Percentiles rank a stretch among this genome's conserved stretches.
Evolutionary conservation across 164 flowering plant genomes (phyloP).

Genomic region (Aristolochia californica): DNA sequence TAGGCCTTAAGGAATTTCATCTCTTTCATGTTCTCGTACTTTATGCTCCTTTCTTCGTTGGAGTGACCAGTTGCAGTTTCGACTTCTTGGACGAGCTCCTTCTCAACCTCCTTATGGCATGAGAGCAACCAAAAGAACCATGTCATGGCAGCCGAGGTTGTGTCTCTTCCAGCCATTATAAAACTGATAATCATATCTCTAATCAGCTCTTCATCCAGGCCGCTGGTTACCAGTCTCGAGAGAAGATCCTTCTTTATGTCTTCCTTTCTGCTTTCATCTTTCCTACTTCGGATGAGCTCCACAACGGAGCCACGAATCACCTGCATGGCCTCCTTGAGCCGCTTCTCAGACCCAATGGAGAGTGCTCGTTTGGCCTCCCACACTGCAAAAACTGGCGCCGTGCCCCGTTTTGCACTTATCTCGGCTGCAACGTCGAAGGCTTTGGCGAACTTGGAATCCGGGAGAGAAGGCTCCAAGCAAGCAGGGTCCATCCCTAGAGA

Average conservation of each 20-base stretch:
- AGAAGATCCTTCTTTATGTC: constrained; percentile 26
- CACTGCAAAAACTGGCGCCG: constrained; percentile 26
- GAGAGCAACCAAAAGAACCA: constrained; percentile 44
- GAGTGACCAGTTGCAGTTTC: background rate
- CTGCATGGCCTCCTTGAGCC: constrained; percentile 28
- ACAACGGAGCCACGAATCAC: constrained; percentile 24
- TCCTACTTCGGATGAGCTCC: constrained; percentile 30
- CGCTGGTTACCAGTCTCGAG: constrained; percentile 32
- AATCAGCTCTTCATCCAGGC: constrained; percentile 29
- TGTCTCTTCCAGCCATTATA: constrained; percentile 72
- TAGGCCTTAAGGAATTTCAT: constrained; percentile 57
- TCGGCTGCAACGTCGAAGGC: constrained; percentile 53
- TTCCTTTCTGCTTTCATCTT: background rate
- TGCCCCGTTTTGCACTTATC: constrained; percentile 40
- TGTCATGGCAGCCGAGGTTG: constrained; percentile 67
- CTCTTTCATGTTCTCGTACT: constrained; percentile 37
- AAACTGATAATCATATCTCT: constrained; percentile 67
- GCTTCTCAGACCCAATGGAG: constrained; percentile 40
- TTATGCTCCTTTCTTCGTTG: no score
- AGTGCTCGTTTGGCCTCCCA: constrained; percentile 51
- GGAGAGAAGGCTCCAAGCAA: no score
- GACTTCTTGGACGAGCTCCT: constrained; percentile 21
- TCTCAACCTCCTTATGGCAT: constrained; percentile 12
- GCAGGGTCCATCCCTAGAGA: constrained; percentile 45
- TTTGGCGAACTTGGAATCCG: constrained; percentile 17